Base-by-base conservation (phyloP, 2,329 filamentous ascomycete species). In the Madurella mycetomatis region DNA sequence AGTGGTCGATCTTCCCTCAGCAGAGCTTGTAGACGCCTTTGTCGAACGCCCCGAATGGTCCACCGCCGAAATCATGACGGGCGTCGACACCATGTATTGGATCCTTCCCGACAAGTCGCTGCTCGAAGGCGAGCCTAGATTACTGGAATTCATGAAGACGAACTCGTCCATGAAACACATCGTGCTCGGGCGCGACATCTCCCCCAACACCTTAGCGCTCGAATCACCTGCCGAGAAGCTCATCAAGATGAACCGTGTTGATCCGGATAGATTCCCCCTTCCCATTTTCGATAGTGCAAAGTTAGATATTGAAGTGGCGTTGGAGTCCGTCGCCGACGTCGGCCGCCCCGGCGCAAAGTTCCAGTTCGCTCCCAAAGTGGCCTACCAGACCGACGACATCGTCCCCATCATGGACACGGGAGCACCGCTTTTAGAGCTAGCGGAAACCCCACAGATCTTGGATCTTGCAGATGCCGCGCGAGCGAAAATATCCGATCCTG, bases 41-140 rank as follows among this genome's bases (percentile, higher is more conserved):
- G 64, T 95, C 42, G 73, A 76, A 37, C 81, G 90, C 32, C 78
- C 84, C 2, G 92, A 96, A 68, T 92, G 88, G 84, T 73, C 77
- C 16, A 80, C 81, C 39, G 64, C 75, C 11, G 73, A 81, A 31
- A 73, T 95, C 34, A 89, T 90, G 77, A 75, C 75, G 7, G 81
- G 85, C 47, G 70, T 96, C 44, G 74, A 79, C 44, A 79, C 79
- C 41, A 81, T 95, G 47, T 81, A 94, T 62, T 99, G 94, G 92
- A 84, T 90, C 19, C 78, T 96, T 25, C 90, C 89, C 0, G 76
- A 79, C 4, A 84, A 80, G 2, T 77, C 97, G 13, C 42, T 43
- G 74, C 19, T 55, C 12, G 41, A 79, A 7, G 73, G 78, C 3
- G 80, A 94, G 67, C 65, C 78, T 11, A 76, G 76, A 18, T 70